These are phyloP conservation scores for Penicillium italicum DNA, from an alignment of 2,329 filamentous ascomycete species.

Conservation along the genomic window DNA sequence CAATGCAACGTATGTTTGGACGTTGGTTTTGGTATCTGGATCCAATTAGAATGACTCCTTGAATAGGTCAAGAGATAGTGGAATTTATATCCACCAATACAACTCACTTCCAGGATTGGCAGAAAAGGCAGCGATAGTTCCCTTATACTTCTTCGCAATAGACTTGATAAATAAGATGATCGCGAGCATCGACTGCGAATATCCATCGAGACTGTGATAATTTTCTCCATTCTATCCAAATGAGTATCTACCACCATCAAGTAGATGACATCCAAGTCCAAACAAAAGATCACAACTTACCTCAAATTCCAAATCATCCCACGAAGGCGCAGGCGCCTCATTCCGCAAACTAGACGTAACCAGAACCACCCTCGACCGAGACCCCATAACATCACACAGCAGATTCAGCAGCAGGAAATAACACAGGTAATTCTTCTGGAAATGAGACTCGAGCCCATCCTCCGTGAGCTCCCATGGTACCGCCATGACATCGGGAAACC, in stretches of 20 bases:
- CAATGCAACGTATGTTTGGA: constrained; percentile 20
- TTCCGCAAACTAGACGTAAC: constrained; percentile 21
- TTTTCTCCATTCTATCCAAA: constrained; percentile 20
- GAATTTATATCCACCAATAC: too few relatives aligned
- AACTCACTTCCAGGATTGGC: constrained; percentile 29
- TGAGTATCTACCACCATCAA: not conserved
- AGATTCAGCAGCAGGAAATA: constrained; percentile 25
- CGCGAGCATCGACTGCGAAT: constrained; percentile 27
- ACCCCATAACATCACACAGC: constrained; percentile 15
- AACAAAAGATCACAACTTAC: constrained; percentile 10
- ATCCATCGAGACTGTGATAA: constrained; percentile 27
- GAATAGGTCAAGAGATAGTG: too few relatives aligned
- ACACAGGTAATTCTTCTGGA: constrained; percentile 26
- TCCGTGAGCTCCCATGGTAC: constrained; percentile 18
- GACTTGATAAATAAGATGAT: constrained; percentile 26
- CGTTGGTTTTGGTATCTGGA: constrained; percentile 22
- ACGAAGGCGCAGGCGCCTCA: constrained; percentile 19
- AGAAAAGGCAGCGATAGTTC: constrained; percentile 22
- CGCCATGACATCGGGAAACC: constrained; percentile 20
- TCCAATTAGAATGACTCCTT: not conserved
- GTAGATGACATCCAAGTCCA: too few relatives aligned
- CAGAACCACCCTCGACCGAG: constrained; percentile 18
- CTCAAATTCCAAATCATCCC: constrained; percentile 22
- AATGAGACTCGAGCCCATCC: constrained; percentile 26
- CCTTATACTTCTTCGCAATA: constrained; percentile 13